phyloP scores from a whole-genome alignment of 805 yeast genomes.

The Candida ulmi region DNA sequence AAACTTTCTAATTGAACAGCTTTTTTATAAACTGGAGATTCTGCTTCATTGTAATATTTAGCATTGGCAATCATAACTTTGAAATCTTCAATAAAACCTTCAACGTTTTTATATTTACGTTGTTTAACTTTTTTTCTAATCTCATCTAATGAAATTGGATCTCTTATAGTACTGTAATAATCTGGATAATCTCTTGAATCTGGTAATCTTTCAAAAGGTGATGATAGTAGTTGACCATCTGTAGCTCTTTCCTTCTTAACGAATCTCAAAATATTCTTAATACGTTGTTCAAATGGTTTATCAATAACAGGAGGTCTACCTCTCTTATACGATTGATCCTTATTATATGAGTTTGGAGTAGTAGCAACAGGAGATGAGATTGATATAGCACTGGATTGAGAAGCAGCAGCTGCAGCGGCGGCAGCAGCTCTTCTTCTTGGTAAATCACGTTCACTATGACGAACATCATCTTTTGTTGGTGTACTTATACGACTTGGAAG shows the following conservation, averaged over 20 bases:
- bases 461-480: conserved; percentile 2
- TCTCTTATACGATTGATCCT: conserved; percentile 41
- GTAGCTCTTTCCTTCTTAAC: conserved; percentile 67
- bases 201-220: conserved; percentile 77
- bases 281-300: conserved; percentile 86
- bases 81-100: conserved; percentile 72
- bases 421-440: conserved; percentile 4
- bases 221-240: conserved; percentile 44
- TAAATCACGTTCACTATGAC: conserved; percentile 3
- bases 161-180: conserved; percentile 43
- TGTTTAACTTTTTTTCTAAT: conserved; percentile 81
- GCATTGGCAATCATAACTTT: conserved; percentile 70
- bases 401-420: background rate
- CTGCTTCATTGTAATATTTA: conserved; percentile 55
- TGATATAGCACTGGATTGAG: conserved; percentile 1
- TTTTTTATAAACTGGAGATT: conserved; percentile 53
- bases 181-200: conserved; percentile 42
- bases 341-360: conserved; percentile 3
- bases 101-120: conserved; percentile 73
- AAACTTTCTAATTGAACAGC: conserved; percentile 58
- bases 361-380: conserved; percentile 4
- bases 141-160: conserved; percentile 65
- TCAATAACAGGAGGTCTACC: conserved; percentile 92
- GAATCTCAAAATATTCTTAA: conserved; percentile 78
- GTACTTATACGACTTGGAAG: conserved; percentile 1